Base-by-base conservation (phyloP, 805 yeast species). In the Hanseniaspora lachancei region DNA sequence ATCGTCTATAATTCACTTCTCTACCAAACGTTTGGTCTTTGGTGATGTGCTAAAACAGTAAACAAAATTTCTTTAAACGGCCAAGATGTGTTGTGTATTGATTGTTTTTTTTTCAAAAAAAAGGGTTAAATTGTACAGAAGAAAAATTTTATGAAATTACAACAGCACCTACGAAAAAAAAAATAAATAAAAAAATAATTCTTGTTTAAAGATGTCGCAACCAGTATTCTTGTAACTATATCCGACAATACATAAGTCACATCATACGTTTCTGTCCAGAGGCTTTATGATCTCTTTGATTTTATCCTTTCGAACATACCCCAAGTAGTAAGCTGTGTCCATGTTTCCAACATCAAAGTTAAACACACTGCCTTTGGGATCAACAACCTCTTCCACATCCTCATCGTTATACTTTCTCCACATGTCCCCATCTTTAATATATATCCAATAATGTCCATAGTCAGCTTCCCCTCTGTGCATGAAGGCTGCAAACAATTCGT, bases 371-470 rank as follows among this genome's bases (percentile, higher is more conserved):
- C 72, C 66, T 23, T 72, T 74, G 0, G 74, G 71, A 46, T 21
- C 15, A 0, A 79, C 71, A 0, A 85, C 96, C 60, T 84, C 95
- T 2, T 88, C 80, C n/a, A 93, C 95, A n/a, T 77, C 75, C 63
- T 93, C 97, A 70, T 93, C 98, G 64, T 93, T 93, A 68, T 93
- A 93, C 71, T 88, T 89, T 59, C 96, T 74, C 78, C 81, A 93
- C 21, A 85, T 70, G 32, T 78, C 76, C 20, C 75, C 74, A 59
- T 76, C 76, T 58, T 78, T 80, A 59, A 93, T 89, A 66, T 91
- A 93, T 18, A 91, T 79, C 97, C 97, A 93, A 68, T 93, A 93
- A 68, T 93, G 98, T 2, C 98, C 98, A 64, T 86, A 91, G 52
- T 88, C 82, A 0, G 96, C 97, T 63, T 89, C 95, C 7, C 98